phyloP scores from a whole-genome alignment of 495 filamentous ascomycete genomes.

The Penicillium manginii region DNA sequence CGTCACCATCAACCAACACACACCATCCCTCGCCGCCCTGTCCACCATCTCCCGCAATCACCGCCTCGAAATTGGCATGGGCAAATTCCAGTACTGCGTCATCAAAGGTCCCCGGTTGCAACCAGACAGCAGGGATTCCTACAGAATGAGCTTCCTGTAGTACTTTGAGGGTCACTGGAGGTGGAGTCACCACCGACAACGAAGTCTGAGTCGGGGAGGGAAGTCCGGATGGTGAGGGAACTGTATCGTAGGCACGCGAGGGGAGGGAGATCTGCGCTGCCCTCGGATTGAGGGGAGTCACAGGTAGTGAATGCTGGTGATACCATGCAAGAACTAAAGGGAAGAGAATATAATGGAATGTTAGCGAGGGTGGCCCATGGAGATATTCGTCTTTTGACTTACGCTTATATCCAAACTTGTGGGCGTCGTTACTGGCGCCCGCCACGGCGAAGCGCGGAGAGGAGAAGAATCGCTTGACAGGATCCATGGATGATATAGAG shows the following conservation, averaged over 20 bases:
- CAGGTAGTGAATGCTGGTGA: constrained; percentile 71
- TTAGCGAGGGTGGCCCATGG: neutral
- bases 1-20: constrained; percentile 87
- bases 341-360: neutral
- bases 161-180: constrained; percentile 65
- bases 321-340: constrained; percentile 88
- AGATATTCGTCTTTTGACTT: constrained; percentile 15
- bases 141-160: constrained; percentile 79
- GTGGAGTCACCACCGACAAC: constrained; percentile 85
- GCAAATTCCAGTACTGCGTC: constrained; percentile 72
- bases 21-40: constrained; percentile 80
- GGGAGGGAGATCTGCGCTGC: constrained; percentile 60
- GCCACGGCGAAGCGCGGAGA: constrained; percentile 86
- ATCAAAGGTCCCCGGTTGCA: constrained; percentile 90
- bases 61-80: constrained; percentile 63
- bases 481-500: constrained; percentile 38
- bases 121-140: constrained; percentile 81
- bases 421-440: constrained; percentile 80
- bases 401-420: constrained; percentile 94
- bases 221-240: constrained; percentile 66
- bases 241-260: constrained; percentile 60
- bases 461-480: constrained; percentile 79
- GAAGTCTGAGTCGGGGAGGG: constrained; percentile 68
- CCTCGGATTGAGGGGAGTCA: constrained; percentile 81
- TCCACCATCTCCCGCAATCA: constrained; percentile 72